Conservation (phyloP, 129 eudicot species). For the Chrysanthemum makinoi region DNA sequence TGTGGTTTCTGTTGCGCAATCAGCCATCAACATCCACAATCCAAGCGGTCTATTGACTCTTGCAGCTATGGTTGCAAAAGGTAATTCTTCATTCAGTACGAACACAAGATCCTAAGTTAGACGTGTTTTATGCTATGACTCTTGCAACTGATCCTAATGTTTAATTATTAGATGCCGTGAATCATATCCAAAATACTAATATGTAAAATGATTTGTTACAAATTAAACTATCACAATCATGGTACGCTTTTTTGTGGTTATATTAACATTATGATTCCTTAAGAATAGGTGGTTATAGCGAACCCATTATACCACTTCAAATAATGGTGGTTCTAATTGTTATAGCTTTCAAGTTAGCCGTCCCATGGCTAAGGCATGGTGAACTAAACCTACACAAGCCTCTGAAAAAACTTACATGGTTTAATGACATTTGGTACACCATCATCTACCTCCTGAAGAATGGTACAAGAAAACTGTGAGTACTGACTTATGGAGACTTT, state of each 20-base stretch:
- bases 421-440: constrained; percentile 71
- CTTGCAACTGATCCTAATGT: no score
- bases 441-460: constrained; percentile 55
- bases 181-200: no score
- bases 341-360: constrained; percentile 52
- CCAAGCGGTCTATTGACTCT: constrained; percentile 72
- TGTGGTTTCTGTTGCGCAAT: constrained; percentile 57
- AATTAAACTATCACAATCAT: no score
- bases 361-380: constrained; percentile 54
- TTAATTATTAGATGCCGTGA: no score
- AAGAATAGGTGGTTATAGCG: no score
- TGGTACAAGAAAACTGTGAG: constrained; percentile 70
- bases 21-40: constrained; percentile 53
- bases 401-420: constrained; percentile 53
- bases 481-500: not conserved
- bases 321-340: constrained; percentile 54
- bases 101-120: no score
- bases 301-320: no score
- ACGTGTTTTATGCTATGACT: no score
- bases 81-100: constrained; percentile 28
- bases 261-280: no score
- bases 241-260: no score
- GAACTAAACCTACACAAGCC: constrained; percentile 39
- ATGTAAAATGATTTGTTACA: no score
- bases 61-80: constrained; percentile 94